Evolutionary conservation across 2,329 filamentous ascomycete species (phyloP).

Genomic region (Hansfordia pulvinata): DNA sequence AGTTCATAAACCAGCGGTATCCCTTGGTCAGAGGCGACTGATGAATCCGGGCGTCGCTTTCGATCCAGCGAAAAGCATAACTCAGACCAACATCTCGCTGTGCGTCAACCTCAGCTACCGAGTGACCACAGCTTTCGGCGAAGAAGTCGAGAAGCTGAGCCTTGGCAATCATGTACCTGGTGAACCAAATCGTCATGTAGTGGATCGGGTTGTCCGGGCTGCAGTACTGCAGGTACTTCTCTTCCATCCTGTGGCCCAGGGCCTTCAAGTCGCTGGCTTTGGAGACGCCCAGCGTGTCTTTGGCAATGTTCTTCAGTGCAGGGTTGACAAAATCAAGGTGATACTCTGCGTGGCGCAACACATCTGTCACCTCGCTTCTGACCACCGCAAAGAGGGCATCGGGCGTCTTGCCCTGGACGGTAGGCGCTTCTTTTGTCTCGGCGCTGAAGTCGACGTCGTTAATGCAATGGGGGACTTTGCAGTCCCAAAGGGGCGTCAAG

Average conservation of each 20-base stretch:
- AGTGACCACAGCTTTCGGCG: neutral
- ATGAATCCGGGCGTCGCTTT: constrained; percentile 21
- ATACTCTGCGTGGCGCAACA: constrained; percentile 17
- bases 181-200: neutral
- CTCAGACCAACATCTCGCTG: constrained; percentile 12
- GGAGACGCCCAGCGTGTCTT: neutral
- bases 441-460: constrained; percentile 30
- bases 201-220: neutral
- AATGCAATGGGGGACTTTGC: constrained; percentile 25
- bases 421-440: constrained; percentile 22
- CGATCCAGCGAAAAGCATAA: constrained; percentile 19
- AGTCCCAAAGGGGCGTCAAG: constrained; percentile 25
- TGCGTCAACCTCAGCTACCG: constrained; percentile 5
- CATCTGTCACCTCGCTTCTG: constrained; percentile 24
- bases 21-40: constrained; percentile 15
- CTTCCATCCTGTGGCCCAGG: constrained; percentile 6
- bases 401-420: constrained; percentile 15
- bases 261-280: constrained; percentile 4
- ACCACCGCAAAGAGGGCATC: constrained; percentile 28
- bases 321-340: constrained; percentile 22
- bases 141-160: constrained; percentile 1
- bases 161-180: neutral
- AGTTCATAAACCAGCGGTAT: constrained; percentile 21
- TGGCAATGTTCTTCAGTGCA: constrained; percentile 13
- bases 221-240: constrained; percentile 5